A percentile compares a stretch with the other conserved stretches of the same genome.
These are phyloP conservation scores for Artemisia annua DNA, from an alignment of 129 eudicot genomes.

Conservation along the genomic window DNA sequence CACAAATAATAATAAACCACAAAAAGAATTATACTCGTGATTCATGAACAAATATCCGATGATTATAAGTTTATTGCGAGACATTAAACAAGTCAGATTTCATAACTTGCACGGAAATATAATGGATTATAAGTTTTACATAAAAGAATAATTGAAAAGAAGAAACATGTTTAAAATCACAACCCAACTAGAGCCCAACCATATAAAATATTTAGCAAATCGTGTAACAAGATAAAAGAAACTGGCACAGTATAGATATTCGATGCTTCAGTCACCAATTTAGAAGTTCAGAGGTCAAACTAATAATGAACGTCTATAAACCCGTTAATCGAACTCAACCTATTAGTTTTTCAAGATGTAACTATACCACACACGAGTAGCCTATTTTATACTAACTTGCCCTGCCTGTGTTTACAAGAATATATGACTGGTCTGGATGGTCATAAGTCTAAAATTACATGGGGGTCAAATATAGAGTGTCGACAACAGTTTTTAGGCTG, in stretches of 20 bases:
- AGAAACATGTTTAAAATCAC: not conserved
- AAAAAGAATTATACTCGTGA: not conserved
- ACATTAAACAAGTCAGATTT: not conserved
- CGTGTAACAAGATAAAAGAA: not conserved
- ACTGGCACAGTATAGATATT: not conserved
- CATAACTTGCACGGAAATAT: not conserved
- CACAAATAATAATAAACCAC: not conserved
- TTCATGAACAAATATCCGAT: not conserved
- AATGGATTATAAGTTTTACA: not conserved
- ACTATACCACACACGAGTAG: not conserved
- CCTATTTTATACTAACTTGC: not conserved
- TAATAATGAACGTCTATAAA: not conserved
- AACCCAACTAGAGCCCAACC: not conserved
- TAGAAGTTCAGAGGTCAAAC: not conserved
- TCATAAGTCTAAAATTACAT: not conserved
- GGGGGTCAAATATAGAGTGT: not conserved
- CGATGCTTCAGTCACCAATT: not conserved
- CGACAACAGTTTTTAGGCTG: not conserved
- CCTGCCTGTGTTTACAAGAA: not conserved
- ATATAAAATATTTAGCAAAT: constrained; percentile 1
- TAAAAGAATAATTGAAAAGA: constrained; percentile 8
- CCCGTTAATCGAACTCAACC: not conserved
- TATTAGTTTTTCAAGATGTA: not conserved
- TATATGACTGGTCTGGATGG: constrained; percentile 2
- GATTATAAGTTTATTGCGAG: not conserved